Conservation (phyloP, 2,329 filamentous ascomycete genomes). For the Colletotrichum limetticola region DNA sequence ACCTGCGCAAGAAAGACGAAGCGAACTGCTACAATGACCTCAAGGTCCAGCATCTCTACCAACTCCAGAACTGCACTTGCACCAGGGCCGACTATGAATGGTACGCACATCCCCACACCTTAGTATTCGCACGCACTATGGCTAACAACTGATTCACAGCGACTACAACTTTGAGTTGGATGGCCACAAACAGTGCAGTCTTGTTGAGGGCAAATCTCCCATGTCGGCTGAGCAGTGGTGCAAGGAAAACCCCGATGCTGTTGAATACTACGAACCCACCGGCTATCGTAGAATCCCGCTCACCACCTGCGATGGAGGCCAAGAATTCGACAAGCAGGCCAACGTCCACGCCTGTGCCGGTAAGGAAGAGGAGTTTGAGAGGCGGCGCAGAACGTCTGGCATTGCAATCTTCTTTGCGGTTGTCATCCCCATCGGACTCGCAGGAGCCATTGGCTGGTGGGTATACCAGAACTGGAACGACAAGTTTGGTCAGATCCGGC, state of each 20-base stretch:
- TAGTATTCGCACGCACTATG: not conserved
- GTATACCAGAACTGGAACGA: slow-evolving; percentile 86
- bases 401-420: slow-evolving; percentile 88
- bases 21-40: slow-evolving; percentile 84
- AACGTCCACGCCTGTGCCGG: slow-evolving; percentile 75
- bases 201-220: slow-evolving; percentile 79
- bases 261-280: slow-evolving; percentile 85
- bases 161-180: slow-evolving; percentile 94
- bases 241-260: slow-evolving; percentile 70
- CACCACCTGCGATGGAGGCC: slow-evolving; percentile 84
- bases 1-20: slow-evolving; percentile 88
- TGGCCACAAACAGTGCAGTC: slow-evolving; percentile 78
- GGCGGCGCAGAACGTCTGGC: slow-evolving; percentile 75
- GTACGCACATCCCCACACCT: slow-evolving; percentile 58
- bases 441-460: slow-evolving; percentile 82
- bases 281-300: slow-evolving; percentile 92
- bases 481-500: slow-evolving; percentile 91
- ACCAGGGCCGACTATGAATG: slow-evolving; percentile 91
- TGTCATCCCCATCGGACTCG: slow-evolving; percentile 77
- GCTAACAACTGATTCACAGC: slow-evolving; percentile 57
- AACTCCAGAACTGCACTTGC: slow-evolving; percentile 84
- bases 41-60: slow-evolving; percentile 76
- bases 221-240: slow-evolving; percentile 62
- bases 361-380: slow-evolving; percentile 84
- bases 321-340: slow-evolving; percentile 76